Conservation (phyloP, 1,139 yeast genomes). For the Saccharomyces uvarum region DNA sequence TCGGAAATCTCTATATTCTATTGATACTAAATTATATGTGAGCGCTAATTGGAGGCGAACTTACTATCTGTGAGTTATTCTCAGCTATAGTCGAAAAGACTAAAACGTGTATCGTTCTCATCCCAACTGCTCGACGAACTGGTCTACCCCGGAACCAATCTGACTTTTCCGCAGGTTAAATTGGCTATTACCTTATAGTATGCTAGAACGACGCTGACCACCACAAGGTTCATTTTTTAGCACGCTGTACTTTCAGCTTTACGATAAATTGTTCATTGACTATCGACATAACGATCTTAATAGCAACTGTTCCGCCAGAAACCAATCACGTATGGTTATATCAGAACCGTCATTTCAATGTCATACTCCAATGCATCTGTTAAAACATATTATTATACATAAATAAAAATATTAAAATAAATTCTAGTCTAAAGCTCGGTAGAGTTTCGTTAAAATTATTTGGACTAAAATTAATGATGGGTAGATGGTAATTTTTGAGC, state of each 20-base stretch:
- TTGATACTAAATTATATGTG: not conserved
- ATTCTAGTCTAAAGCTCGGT: not conserved
- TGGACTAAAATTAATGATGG: not conserved
- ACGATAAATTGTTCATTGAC: not conserved
- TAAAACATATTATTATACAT: not conserved
- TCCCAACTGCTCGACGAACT: not conserved
- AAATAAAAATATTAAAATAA: too few species aligned
- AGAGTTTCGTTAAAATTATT: not conserved
- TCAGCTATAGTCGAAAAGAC: not conserved
- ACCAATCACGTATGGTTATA: not conserved
- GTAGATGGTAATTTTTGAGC: not conserved
- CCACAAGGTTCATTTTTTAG: not conserved
- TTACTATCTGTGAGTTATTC: not conserved
- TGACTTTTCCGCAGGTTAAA: not conserved
- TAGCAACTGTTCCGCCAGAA: too few species aligned
- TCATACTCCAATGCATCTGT: not conserved
- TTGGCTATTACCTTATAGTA: not conserved
- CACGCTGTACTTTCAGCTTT: not conserved
- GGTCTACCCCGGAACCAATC: not conserved
- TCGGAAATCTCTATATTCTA: not conserved
- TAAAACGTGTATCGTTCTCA: not conserved
- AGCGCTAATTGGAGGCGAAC: not conserved
- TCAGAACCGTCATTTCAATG: not conserved
- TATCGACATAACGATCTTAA: not conserved
- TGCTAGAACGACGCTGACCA: not conserved